A percentile compares a stretch with the other conserved stretches of the same genome.
Conservation (phyloP, 2,329 filamentous ascomycete genomes). For the Trichophyton mentagrophytes region DNA sequence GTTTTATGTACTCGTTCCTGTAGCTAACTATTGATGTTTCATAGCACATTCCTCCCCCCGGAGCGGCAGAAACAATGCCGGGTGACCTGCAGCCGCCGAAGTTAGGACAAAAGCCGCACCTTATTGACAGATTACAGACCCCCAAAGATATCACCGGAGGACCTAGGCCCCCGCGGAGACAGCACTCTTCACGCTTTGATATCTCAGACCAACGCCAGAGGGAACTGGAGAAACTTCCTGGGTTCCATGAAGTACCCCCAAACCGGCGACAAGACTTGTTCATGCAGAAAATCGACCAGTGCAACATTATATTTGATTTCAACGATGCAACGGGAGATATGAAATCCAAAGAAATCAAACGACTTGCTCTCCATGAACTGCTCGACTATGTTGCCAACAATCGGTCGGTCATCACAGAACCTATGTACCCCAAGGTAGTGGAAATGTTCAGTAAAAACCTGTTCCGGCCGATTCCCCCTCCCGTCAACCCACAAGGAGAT, state of each 20-base stretch:
- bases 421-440: constrained; percentile 96
- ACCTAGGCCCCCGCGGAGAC: constrained; percentile 84
- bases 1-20: background rate
- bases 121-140: constrained; percentile 80
- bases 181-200: constrained; percentile 95
- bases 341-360: constrained; percentile 99
- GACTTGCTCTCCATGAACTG: constrained; percentile 85
- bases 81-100: constrained; percentile 92
- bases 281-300: constrained; percentile 99
- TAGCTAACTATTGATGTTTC: background rate
- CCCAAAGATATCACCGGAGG: constrained; percentile 96
- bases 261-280: constrained; percentile 92
- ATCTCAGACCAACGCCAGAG: constrained; percentile 81
- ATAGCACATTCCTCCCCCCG: constrained; percentile 82
- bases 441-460: constrained; percentile 99
- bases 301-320: constrained; percentile 99
- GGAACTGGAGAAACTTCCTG: constrained; percentile 91
- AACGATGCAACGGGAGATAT: constrained; percentile 96
- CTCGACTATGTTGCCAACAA: constrained; percentile 98
- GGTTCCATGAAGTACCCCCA: constrained; percentile 93
- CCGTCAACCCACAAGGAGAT: constrained; percentile 94
- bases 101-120: constrained; percentile 72
- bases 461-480: constrained; percentile 91
- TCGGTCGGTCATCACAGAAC: constrained; percentile 92
- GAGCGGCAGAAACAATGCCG: constrained; percentile 93